Percentiles rank a stretch among this genome's conserved stretches.
phyloP scores from a whole-genome alignment of 2,329 filamentous ascomycete species.

The Aureobasidium sp. region DNA sequence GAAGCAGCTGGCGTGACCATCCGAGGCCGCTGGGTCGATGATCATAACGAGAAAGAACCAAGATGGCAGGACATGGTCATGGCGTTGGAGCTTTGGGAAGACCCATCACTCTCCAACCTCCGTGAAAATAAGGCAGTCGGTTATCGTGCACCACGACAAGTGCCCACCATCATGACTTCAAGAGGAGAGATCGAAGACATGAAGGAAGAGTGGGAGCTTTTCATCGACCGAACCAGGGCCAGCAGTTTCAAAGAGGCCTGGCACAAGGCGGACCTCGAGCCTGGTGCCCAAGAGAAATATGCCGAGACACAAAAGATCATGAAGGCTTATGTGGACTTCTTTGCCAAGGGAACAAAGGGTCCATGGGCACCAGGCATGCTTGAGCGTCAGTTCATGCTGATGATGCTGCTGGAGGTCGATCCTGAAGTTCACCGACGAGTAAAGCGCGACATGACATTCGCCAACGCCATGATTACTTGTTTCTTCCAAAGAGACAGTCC shows the following conservation, averaged over 20 bases:
- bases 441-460: conserved; percentile 33
- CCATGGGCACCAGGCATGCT: conserved; percentile 11
- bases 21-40: conserved; percentile 12
- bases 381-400: conserved; percentile 16
- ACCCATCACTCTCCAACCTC: not conserved
- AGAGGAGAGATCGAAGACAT: conserved; percentile 13
- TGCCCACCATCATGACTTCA: not conserved
- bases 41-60: conserved; percentile 6
- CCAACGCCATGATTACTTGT: conserved; percentile 32
- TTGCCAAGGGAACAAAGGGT: conserved; percentile 5
- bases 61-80: conserved; percentile 10
- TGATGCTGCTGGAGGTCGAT: conserved; percentile 24
- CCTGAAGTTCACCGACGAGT: conserved; percentile 32
- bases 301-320: conserved; percentile 34
- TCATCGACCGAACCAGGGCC: conserved; percentile 26
- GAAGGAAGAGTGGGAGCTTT: conserved; percentile 13
- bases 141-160: not conserved
- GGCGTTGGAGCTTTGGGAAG: conserved; percentile 13
- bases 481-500: conserved; percentile 32
- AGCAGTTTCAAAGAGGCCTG: conserved; percentile 37
- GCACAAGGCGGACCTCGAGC: conserved; percentile 40
- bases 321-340: conserved; percentile 15
- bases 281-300: conserved; percentile 34
- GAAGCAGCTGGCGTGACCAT: conserved; percentile 12
- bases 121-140: not conserved